These are phyloP conservation scores for Aeschynomene evenia DNA, from an alignment of 306 rosid genomes.

Conservation along the genomic window DNA sequence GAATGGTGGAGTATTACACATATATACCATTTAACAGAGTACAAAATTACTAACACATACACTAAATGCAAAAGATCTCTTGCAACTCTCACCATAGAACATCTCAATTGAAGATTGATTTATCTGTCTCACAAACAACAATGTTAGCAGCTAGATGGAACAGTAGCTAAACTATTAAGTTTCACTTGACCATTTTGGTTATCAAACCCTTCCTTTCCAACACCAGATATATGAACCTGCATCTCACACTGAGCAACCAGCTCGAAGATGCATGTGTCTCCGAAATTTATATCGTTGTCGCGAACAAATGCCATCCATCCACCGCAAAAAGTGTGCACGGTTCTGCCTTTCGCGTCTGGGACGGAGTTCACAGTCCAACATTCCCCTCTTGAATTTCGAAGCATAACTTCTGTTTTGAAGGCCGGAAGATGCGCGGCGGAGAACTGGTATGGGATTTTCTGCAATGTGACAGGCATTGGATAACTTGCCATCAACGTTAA, in stretches of 20 bases:
- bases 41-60: slow-evolving; percentile 1
- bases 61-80: slow-evolving; percentile 7
- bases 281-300: slow-evolving; percentile 67
- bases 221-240: slow-evolving; percentile 72
- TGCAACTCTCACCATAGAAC: slow-evolving; percentile 25
- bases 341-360: slow-evolving; percentile 81
- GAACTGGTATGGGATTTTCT: slow-evolving; percentile 88
- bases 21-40: neutral
- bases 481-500: slow-evolving; percentile 14
- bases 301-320: slow-evolving; percentile 98
- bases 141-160: slow-evolving; percentile 43
- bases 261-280: slow-evolving; percentile 87
- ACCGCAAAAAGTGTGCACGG: slow-evolving; percentile 85
- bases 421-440: slow-evolving; percentile 77
- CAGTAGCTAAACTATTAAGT: slow-evolving; percentile 44
- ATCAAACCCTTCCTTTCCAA: slow-evolving; percentile 62
- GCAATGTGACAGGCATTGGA: slow-evolving; percentile 36
- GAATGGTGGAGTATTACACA: slow-evolving; percentile 1
- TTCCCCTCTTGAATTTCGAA: slow-evolving; percentile 67
- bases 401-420: slow-evolving; percentile 71
- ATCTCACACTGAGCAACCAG: slow-evolving; percentile 63
- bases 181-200: slow-evolving; percentile 47
- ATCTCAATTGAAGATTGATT: slow-evolving; percentile 20
- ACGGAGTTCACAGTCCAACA: slow-evolving; percentile 88
- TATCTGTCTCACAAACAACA: slow-evolving; percentile 35